Evolutionary conservation across 192 early-diverging fungal genomes (phyloP), one percentile per base, ranked within the genome.

Genomic region (Backusella sp.): DNA sequence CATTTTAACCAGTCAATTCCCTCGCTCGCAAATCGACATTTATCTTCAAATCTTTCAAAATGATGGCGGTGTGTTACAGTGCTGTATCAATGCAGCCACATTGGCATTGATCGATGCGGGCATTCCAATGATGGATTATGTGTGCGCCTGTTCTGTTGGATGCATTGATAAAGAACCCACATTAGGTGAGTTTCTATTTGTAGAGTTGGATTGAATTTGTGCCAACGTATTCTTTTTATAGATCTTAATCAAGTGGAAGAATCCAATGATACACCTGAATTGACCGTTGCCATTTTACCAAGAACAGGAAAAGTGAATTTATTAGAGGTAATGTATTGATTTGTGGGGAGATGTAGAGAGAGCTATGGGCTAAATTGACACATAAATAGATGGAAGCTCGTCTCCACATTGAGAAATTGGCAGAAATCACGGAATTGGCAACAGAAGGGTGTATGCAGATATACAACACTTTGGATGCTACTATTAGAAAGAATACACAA

Each of bases 231-330:
- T 1, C 19, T n/a, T 15, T 3, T 56, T 39, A 8, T 69, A 86
- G 95, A 99, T 81, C 80, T 98, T 32, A 98, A 98, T 68, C 84
- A 91, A 67, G 85, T 92, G 44, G 98, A 99, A 80, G 98, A 97
- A 83, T 88, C 90, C 8, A 86, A 91, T 26, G 95, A 95, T 80
- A 92, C 89, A 6, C 97, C 98, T 4, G 93, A 92, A 36, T 85
- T 99, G 9, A 97, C 98, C 1, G 86, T 99, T 7, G 98, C 93
- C 0, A 79, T 94, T 32, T 77, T 96, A 74, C 94, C 95, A 15
- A 88, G 92, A 75, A 92, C 86, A n/a, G 90, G 91, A 53, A 95
- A 94, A 82, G 86, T 97, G 30, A 92, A 91, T 34, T 77, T 97
- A 78, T 81, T 96, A 53, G 91, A 91, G 82, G 90, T 92, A 82